A percentile compares a stretch with the other conserved stretches of the same genome.
These are phyloP conservation scores for Cicer arietinum DNA, from an alignment of 306 rosid genomes.

Conservation along the genomic window DNA sequence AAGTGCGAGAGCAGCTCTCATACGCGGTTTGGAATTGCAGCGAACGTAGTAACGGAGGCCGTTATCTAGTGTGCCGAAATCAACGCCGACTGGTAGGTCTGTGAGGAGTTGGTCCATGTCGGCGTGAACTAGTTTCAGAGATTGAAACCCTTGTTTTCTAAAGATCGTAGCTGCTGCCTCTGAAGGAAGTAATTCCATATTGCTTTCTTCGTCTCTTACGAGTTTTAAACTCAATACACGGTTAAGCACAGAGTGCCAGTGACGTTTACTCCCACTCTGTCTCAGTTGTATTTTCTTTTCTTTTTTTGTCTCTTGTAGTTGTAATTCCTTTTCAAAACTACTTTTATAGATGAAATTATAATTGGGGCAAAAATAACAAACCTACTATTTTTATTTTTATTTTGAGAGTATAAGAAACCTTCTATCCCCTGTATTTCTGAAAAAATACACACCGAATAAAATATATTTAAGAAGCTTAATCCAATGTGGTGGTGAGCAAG, in stretches of 20 bases:
- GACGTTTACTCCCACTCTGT: not conserved
- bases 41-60: slow-evolving; percentile 91
- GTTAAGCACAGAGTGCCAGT: not conserved
- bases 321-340: not conserved
- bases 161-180: slow-evolving; percentile 62
- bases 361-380: too few species aligned
- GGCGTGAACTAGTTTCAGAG: slow-evolving; percentile 71
- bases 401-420: too few species aligned
- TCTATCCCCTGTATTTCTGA: too few species aligned
- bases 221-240: not conserved
- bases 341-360: too few species aligned
- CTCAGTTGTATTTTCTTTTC: not conserved
- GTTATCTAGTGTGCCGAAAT: slow-evolving; percentile 79
- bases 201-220: not conserved
- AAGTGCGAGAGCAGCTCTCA: slow-evolving; percentile 96
- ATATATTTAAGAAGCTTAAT: too few species aligned
- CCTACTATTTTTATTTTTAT: too few species aligned
- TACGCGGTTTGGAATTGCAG: slow-evolving; percentile 86
- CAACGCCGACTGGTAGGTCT: slow-evolving; percentile 67
- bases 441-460: too few species aligned
- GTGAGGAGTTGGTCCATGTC: slow-evolving; percentile 70
- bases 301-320: not conserved
- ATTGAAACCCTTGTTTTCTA: slow-evolving; percentile 86
- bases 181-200: slow-evolving; percentile 79
- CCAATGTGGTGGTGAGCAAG: too few species aligned